phyloP scores from a whole-genome alignment of 495 filamentous ascomycete species.

The Lophium mytilinum region DNA sequence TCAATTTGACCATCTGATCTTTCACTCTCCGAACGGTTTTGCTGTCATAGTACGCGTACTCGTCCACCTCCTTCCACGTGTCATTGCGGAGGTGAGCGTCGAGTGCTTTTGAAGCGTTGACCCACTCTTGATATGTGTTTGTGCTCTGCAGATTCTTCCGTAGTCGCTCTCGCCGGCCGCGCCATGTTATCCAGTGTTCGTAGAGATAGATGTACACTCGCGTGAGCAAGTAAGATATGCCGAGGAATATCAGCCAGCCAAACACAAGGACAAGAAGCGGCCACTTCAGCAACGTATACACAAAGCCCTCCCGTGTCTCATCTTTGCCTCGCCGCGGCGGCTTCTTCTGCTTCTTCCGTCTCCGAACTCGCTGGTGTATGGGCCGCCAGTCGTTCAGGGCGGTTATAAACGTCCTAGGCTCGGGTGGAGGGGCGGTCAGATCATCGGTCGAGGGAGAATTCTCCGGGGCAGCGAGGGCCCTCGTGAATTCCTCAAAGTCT shows the following conservation, averaged over 20 bases:
- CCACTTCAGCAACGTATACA: constrained; percentile 85
- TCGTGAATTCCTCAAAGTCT: constrained; percentile 35
- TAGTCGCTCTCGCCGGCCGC: constrained; percentile 62
- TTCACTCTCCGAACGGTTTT: constrained; percentile 69
- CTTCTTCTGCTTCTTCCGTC: constrained; percentile 29
- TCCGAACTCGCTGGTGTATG: constrained; percentile 35
- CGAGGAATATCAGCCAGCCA: constrained; percentile 65
- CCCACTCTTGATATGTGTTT: constrained; percentile 74
- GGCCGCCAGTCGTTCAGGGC: constrained; percentile 42
- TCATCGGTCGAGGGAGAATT: constrained; percentile 34
- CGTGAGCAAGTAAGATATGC: constrained; percentile 68
- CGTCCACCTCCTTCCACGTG: constrained; percentile 76
- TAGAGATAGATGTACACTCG: constrained; percentile 82
- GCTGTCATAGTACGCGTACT: constrained; percentile 91
- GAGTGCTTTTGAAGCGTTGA: constrained; percentile 63
- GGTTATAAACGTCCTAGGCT: constrained; percentile 33
- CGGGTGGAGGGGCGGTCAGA: constrained; percentile 19
- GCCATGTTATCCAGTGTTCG: constrained; percentile 69
- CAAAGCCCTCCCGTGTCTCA: constrained; percentile 87
- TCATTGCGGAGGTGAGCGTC: constrained; percentile 78
- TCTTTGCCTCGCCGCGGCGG: constrained; percentile 50
- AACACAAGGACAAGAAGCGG: constrained; percentile 72
- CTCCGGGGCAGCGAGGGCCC: constrained; percentile 37
- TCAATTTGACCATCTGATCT: constrained; percentile 57
- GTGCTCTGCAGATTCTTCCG: constrained; percentile 61